phyloP scores from a whole-genome alignment of 352 stramenopile genomes.

The Pythium sukuiense region DNA sequence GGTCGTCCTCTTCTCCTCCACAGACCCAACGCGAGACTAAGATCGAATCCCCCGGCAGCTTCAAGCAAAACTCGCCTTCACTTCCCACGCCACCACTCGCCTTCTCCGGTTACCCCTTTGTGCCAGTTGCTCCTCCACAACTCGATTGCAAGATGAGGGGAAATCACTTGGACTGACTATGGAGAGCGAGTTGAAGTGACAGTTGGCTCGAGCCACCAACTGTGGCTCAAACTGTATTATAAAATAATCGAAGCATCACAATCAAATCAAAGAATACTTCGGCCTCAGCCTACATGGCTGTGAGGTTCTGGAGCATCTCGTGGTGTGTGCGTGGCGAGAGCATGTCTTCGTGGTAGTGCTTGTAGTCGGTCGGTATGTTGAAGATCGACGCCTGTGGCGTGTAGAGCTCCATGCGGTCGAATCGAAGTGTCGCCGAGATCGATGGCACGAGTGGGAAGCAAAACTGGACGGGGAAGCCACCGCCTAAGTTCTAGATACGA shows the following conservation, averaged over 20 bases:
- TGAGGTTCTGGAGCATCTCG: conserved; percentile 57
- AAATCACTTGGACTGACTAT: conserved; percentile 10
- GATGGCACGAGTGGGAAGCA: conserved; percentile 67
- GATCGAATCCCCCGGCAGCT: conserved; percentile 16
- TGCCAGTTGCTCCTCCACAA: conserved; percentile 15
- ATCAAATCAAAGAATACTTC: background rate
- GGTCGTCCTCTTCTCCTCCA: conserved; percentile 1
- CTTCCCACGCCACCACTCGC: conserved; percentile 8
- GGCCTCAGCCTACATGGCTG: conserved; percentile 32
- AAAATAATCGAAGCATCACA: background rate
- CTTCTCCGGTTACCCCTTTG: background rate
- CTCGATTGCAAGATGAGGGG: conserved; percentile 17
- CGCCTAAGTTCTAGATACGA: no score
- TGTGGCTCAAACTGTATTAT: conserved; percentile 3
- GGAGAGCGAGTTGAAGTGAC: conserved; percentile 19
- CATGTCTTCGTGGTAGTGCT: conserved; percentile 38
- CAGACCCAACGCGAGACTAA: background rate
- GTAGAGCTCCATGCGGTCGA: conserved; percentile 45
- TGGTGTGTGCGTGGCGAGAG: conserved; percentile 58
- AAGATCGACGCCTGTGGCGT: conserved; percentile 38
- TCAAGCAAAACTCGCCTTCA: conserved; percentile 21
- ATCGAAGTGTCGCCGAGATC: conserved; percentile 60
- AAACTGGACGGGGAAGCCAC: conserved; percentile 74
- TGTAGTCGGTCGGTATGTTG: conserved; percentile 36
- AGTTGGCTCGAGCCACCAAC: conserved; percentile 17